These are phyloP conservation scores for Calophaca sinica DNA, from an alignment of 306 rosid genomes.

Conservation along the genomic window DNA sequence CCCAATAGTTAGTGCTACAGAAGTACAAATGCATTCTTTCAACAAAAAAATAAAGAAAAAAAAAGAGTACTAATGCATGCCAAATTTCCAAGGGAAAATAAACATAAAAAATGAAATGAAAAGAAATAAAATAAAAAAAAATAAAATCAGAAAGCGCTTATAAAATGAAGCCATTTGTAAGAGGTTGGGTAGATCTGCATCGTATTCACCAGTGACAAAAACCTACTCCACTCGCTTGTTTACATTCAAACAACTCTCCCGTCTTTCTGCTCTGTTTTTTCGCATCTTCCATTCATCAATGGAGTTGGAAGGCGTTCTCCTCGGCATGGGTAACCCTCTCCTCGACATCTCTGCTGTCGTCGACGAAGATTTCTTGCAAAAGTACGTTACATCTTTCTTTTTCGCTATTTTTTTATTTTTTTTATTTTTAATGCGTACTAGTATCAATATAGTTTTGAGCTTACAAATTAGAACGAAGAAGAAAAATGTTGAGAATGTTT, in stretches of 20 bases:
- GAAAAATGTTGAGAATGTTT: background rate
- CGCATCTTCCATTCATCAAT: constrained; percentile 44
- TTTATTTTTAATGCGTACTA: background rate
- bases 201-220: constrained; percentile 13
- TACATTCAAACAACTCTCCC: background rate
- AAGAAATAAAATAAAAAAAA: background rate
- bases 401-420: background rate
- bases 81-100: too few species aligned
- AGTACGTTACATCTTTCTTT: constrained; percentile 46
- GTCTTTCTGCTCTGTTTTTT: background rate
- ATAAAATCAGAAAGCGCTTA: background rate
- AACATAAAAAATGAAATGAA: too few species aligned
- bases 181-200: constrained; percentile 36
- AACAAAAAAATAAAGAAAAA: too few species aligned
- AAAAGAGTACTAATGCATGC: too few species aligned
- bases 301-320: constrained; percentile 72
- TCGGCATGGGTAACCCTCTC: constrained; percentile 96
- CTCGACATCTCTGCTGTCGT: constrained; percentile 89
- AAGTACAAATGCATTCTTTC: too few species aligned
- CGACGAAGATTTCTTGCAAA: constrained; percentile 67
- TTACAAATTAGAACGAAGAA: background rate
- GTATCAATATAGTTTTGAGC: background rate
- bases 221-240: background rate
- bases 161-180: background rate
- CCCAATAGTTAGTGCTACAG: too few species aligned